phyloP scores from a whole-genome alignment of 2,329 filamentous ascomycete species.

The Aspergillus clavatus region DNA sequence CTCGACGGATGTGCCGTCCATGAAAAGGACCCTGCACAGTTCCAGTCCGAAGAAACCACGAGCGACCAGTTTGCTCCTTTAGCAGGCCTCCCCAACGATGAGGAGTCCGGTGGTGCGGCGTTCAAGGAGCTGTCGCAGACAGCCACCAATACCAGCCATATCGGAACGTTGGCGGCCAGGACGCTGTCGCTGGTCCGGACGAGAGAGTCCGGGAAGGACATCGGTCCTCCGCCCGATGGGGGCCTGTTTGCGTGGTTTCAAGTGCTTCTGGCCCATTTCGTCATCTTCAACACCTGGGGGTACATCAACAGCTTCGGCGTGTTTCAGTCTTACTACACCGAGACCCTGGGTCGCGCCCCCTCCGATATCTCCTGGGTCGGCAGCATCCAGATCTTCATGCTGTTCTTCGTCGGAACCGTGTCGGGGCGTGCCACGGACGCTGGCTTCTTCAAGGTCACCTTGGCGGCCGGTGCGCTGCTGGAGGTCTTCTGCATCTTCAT shows the following conservation, averaged over 20 bases:
- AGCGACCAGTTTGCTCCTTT: constrained; percentile 9
- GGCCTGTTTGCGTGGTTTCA: constrained; percentile 54
- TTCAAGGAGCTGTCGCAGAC: constrained; percentile 18
- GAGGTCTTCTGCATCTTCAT: constrained; percentile 48
- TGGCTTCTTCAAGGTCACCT: constrained; percentile 45
- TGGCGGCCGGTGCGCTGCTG: constrained; percentile 42
- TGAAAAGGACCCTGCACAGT: neutral
- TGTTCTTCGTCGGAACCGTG: constrained; percentile 49
- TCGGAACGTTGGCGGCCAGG: constrained; percentile 18
- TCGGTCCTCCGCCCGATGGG: constrained; percentile 45
- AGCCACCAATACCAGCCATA: constrained; percentile 24
- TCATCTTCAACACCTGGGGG: constrained; percentile 56
- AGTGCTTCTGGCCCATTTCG: constrained; percentile 48
- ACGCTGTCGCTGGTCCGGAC: constrained; percentile 37
- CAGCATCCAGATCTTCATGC: constrained; percentile 47
- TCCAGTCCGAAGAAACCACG: constrained; percentile 6
- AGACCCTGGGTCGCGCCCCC: constrained; percentile 38
- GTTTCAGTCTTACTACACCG: constrained; percentile 52
- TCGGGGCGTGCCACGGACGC: constrained; percentile 50
- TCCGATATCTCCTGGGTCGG: constrained; percentile 52
- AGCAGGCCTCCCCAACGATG: constrained; percentile 9
- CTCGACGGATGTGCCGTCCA: neutral
- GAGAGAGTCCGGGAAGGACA: constrained; percentile 32
- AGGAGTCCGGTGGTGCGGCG: constrained; percentile 14
- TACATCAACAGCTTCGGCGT: constrained; percentile 53